Evolutionary conservation across 2,329 filamentous ascomycete genomes (phyloP), one percentile per base, ranked within the genome.

Genomic region (Curvularia sp.): DNA sequence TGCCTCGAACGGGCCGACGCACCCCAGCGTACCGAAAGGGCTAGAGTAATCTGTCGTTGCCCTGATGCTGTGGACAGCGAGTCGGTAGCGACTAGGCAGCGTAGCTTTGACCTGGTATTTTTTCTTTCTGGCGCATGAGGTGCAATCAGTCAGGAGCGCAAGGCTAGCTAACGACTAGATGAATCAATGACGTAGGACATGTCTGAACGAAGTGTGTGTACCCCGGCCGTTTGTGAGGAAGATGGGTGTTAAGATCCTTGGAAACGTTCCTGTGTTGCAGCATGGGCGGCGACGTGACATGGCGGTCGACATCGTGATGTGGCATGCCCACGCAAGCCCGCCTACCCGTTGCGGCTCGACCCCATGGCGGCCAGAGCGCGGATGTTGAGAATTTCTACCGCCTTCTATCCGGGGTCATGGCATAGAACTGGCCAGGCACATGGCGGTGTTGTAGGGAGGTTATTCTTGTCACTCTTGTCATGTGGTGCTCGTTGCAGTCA

Each of bases 221-320:
- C 54, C 49, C 45, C 19, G 28, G 12, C 3, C 21, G 32, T 49
- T 27, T 39, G 32, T 18, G 32, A n/a, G 38, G 46, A 15, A 18
- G 13, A n/a, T 25, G 5, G 47, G 34, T 28, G 21, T 27, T 19
- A 39, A 28, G 32, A 49, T 15, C 21, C 32, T 28, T 39, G 47
- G 47, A 49, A 49, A 4, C 15, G 21, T 30, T 46, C 34, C 23
- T 38, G 47, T 28, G 21, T 28, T 23, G 19, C 13, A 39, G 41
- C 25, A 39, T 53, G 39, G 41, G 30, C 49, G 54, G 38, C 50
- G 18, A 27, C 47, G 46, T 45, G 55, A 57, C 55, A 57, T 49
- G 55, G 55, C 55, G 55, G 55, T 58, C 51, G 50, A 48, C 51
- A 55, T 45, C 46, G 51, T 58, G 55, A 58, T 55, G 55, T 58